Percentiles rank a stretch among this genome's conserved stretches.
These are phyloP conservation scores for Colletotrichum liaoningense DNA, from an alignment of 2,329 filamentous ascomycete species.

Conservation along the genomic window DNA sequence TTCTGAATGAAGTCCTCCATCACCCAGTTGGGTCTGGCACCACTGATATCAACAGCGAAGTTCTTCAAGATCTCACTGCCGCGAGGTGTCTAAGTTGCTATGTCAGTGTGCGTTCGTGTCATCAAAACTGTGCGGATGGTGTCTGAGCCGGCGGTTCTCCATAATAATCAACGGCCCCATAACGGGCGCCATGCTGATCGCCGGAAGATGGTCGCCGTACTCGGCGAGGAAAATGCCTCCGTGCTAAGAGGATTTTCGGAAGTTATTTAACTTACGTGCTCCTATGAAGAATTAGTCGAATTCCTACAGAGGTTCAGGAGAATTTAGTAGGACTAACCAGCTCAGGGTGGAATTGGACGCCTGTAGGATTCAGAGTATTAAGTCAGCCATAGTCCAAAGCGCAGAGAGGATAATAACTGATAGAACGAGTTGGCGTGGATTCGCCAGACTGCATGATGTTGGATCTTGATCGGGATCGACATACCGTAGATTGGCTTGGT, in stretches of 20 bases:
- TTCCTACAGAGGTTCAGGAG: too few species aligned
- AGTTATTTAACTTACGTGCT: slow-evolving; percentile 1
- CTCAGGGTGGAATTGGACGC: slow-evolving; percentile 92
- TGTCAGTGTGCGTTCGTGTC: neutral
- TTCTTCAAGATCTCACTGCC: slow-evolving; percentile 81
- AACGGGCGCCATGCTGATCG: neutral
- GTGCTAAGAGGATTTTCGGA: neutral
- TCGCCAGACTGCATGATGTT: too few species aligned
- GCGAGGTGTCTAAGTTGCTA: slow-evolving; percentile 71
- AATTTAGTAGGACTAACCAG: slow-evolving; percentile 50
- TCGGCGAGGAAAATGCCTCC: neutral
- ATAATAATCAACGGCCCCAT: neutral
- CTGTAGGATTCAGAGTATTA: slow-evolving; percentile 35
- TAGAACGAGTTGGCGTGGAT: too few species aligned
- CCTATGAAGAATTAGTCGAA: too few species aligned
- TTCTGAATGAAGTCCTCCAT: slow-evolving; percentile 87
- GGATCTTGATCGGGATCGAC: neutral
- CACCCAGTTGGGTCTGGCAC: slow-evolving; percentile 80
- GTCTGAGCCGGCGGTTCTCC: too few species aligned
- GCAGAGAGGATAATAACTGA: too few species aligned
- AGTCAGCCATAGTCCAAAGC: too few species aligned
- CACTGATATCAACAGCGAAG: slow-evolving; percentile 87
- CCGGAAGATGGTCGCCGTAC: neutral
- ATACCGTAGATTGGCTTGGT: slow-evolving; percentile 75
- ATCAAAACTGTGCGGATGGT: too few species aligned